phyloP scores from a whole-genome alignment of 1,139 yeast genomes.

The Taphrina pruni region DNA sequence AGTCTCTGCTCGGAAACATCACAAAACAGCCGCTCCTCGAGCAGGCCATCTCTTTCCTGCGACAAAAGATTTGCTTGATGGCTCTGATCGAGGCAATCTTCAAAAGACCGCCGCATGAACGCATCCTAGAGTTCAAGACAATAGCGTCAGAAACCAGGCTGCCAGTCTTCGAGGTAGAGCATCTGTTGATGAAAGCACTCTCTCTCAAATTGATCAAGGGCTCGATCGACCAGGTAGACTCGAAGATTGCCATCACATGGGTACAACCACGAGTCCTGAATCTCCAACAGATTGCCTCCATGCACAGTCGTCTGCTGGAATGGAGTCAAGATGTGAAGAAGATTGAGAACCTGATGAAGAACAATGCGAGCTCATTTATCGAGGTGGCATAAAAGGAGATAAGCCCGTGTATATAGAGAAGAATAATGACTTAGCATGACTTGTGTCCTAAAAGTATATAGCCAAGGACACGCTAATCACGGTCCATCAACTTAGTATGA shows the following conservation, averaged over 20 bases:
- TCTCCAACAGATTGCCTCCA: constrained; percentile 73
- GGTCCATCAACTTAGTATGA: too few relatives aligned
- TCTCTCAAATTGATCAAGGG: constrained; percentile 84
- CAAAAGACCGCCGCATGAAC: constrained; percentile 72
- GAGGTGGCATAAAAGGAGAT: constrained; percentile 12
- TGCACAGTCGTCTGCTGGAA: constrained; percentile 71
- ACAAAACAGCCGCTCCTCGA: constrained; percentile 66
- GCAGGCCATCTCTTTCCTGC: constrained; percentile 68
- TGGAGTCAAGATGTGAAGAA: constrained; percentile 80
- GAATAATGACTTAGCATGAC: constrained; percentile 14
- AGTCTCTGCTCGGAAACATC: constrained; percentile 56
- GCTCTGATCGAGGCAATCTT: constrained; percentile 88
- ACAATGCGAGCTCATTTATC: constrained; percentile 26
- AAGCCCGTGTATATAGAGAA: neutral
- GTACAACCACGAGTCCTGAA: constrained; percentile 93
- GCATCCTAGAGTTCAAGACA: constrained; percentile 73
- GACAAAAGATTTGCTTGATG: constrained; percentile 91
- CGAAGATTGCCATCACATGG: constrained; percentile 84
- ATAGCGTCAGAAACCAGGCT: constrained; percentile 78
- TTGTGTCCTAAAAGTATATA: constrained; percentile 4
- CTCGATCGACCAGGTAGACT: constrained; percentile 81
- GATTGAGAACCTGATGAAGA: constrained; percentile 56
- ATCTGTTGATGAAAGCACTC: constrained; percentile 87
- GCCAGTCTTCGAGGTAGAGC: constrained; percentile 77
- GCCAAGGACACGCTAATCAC: neutral